Evolutionary conservation across 352 stramenopile species (phyloP).

Genomic region (Phytophthora idaei): DNA sequence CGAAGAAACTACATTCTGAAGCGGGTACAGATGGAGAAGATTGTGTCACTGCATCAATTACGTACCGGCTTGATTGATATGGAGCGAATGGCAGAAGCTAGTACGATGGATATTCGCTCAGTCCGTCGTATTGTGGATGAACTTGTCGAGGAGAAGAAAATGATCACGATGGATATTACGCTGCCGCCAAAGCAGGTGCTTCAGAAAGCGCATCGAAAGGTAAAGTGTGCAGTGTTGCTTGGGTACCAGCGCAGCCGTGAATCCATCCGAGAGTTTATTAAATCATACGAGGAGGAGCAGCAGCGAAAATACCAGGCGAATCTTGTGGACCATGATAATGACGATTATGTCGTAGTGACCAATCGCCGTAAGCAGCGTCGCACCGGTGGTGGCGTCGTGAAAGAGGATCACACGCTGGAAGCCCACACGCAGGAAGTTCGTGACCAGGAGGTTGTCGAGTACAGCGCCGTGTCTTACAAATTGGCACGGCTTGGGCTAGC

Average conservation of each 20-base stretch:
- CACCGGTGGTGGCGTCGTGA: conserved; percentile 23
- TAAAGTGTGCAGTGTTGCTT: conserved; percentile 74
- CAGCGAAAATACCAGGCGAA: conserved; percentile 68
- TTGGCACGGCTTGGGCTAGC: conserved; percentile 57
- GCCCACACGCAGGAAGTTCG: conserved; percentile 5
- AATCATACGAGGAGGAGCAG: conserved; percentile 67
- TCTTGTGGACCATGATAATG: conserved; percentile 54
- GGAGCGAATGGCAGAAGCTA: conserved; percentile 48
- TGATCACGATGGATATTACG: conserved; percentile 71
- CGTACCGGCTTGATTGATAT: conserved; percentile 55
- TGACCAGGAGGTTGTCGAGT: conserved; percentile 68
- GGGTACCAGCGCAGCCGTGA: conserved; percentile 56
- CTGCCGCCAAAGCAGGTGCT: conserved; percentile 69
- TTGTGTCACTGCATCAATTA: conserved; percentile 74
- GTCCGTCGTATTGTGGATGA: conserved; percentile 71
- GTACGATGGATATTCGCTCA: conserved; percentile 69
- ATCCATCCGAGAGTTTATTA: conserved; percentile 60
- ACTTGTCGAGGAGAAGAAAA: conserved; percentile 48
- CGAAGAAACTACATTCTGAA: conserved; percentile 63
- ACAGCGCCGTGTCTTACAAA: conserved; percentile 70
- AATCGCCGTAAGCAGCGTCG: conserved; percentile 42
- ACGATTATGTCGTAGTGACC: conserved; percentile 69
- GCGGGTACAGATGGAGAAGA: conserved; percentile 60
- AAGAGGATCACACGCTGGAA: conserved; percentile 19
- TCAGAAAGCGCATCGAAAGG: conserved; percentile 62